Evolutionary conservation across 2,329 filamentous ascomycete species (phyloP).

Genomic region (Sporothrix pseudoabietina): DNA sequence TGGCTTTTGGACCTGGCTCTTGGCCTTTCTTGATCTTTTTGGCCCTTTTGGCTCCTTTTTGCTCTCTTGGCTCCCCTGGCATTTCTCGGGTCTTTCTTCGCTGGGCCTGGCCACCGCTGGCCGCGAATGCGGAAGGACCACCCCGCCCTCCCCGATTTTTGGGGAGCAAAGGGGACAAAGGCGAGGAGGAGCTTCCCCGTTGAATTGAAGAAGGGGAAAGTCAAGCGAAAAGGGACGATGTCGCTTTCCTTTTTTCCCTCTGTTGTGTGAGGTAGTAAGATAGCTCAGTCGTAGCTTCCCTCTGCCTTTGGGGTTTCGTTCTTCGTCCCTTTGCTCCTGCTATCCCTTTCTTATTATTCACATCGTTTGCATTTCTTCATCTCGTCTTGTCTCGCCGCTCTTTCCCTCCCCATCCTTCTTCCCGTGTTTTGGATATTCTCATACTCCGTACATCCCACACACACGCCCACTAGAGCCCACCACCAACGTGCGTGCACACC

Average conservation of each 20-base stretch:
- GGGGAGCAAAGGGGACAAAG: slow-evolving; percentile 2
- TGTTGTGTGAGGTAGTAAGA: not conserved
- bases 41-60: not conserved
- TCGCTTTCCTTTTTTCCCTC: not conserved
- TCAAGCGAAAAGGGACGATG: not conserved
- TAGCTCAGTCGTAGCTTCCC: slow-evolving; percentile 4
- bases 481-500: slow-evolving; percentile 13
- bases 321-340: not conserved
- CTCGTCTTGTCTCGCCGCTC: slow-evolving; percentile 16
- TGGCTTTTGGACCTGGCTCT: not conserved
- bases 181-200: not conserved
- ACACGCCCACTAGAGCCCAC: not conserved
- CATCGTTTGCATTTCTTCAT: not conserved
- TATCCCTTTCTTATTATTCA: not conserved
- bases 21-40: not conserved
- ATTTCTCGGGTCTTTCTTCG: not conserved
- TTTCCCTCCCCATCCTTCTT: slow-evolving; percentile 19
- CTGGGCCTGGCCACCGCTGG: slow-evolving; percentile 4
- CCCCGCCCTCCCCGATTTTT: slow-evolving; percentile 21
- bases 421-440: slow-evolving; percentile 22
- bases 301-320: not conserved
- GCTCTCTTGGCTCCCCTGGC: not conserved
- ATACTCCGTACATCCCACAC: slow-evolving; percentile 12
- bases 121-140: slow-evolving; percentile 16
- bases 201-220: not conserved